Evolutionary conservation across 495 filamentous ascomycete species (phyloP).

Genomic region (Tuber borchii): DNA sequence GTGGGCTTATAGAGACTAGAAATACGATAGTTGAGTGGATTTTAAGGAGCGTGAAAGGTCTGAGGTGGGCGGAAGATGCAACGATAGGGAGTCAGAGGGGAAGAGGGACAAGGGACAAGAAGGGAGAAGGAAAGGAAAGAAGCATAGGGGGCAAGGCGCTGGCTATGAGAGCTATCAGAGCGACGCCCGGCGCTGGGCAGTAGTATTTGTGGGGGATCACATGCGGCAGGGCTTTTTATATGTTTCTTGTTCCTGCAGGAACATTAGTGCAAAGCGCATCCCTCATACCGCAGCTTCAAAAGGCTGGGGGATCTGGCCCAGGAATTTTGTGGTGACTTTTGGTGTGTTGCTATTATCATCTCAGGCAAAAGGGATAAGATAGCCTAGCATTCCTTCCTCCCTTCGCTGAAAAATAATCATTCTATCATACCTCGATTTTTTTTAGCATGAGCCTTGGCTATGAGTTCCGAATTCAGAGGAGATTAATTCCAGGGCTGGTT

Average conservation of each 20-base stretch:
- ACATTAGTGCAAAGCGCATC: background rate
- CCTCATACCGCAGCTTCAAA: background rate
- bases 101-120: background rate
- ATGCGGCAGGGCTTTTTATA: background rate
- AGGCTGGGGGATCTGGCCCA: background rate
- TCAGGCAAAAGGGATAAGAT: background rate
- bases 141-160: background rate
- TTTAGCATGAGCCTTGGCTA: background rate
- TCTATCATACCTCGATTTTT: background rate
- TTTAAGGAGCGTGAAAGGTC: background rate
- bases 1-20: background rate
- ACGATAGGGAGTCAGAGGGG: background rate
- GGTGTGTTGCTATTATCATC: background rate
- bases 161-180: background rate
- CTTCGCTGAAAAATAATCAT: background rate
- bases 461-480: background rate
- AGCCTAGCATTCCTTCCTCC: background rate
- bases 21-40: background rate
- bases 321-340: background rate
- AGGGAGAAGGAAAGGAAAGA: background rate
- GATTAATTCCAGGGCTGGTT: background rate
- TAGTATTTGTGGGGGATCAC: background rate
- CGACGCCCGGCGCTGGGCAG: background rate
- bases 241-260: background rate
- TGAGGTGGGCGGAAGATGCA: background rate